Conservation (phyloP, 805 yeast species). For the Wickerhamiella musiphila region DNA sequence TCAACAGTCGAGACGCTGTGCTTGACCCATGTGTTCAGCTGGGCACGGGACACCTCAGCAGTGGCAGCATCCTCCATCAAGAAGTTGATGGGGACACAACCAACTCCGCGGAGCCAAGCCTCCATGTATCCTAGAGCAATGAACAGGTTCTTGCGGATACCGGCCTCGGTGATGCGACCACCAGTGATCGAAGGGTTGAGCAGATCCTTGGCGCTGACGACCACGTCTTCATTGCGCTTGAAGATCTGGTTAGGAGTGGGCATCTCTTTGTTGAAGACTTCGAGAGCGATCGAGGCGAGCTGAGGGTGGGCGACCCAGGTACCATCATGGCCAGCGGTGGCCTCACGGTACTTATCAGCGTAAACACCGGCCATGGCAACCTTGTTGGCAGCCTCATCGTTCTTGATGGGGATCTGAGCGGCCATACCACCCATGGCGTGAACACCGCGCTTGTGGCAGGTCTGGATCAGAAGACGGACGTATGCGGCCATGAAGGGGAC, state of each 20-base stretch:
- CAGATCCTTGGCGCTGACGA: constrained; percentile 40
- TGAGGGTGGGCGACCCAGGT: constrained; percentile 71
- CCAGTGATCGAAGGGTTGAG: constrained; percentile 43
- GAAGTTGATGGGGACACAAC: constrained; percentile 59
- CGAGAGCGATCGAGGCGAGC: constrained; percentile 44
- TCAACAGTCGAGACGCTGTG: constrained; percentile 40
- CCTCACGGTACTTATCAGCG: constrained; percentile 53
- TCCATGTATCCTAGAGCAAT: constrained; percentile 56
- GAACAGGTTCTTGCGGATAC: constrained; percentile 43
- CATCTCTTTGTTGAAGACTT: constrained; percentile 59
- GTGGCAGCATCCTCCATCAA: constrained; percentile 70
- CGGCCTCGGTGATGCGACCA: constrained; percentile 45
- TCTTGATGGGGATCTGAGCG: constrained; percentile 58
- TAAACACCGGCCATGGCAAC: constrained; percentile 51
- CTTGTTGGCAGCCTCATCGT: constrained; percentile 41
- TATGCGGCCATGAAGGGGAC: constrained; percentile 55
- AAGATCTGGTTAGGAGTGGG: constrained; percentile 58
- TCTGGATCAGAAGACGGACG: constrained; percentile 45
- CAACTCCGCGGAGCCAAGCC: constrained; percentile 57
- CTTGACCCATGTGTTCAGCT: constrained; percentile 59
- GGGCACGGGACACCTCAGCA: constrained; percentile 60
- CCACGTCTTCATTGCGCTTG: constrained; percentile 30
- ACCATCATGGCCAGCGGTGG: constrained; percentile 51
- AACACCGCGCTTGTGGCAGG: constrained; percentile 55
- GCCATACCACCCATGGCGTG: constrained; percentile 74